Evolutionary conservation across 108 stramenopile species (phyloP).

Genomic region (Fragilariopsis cylindrus): DNA sequence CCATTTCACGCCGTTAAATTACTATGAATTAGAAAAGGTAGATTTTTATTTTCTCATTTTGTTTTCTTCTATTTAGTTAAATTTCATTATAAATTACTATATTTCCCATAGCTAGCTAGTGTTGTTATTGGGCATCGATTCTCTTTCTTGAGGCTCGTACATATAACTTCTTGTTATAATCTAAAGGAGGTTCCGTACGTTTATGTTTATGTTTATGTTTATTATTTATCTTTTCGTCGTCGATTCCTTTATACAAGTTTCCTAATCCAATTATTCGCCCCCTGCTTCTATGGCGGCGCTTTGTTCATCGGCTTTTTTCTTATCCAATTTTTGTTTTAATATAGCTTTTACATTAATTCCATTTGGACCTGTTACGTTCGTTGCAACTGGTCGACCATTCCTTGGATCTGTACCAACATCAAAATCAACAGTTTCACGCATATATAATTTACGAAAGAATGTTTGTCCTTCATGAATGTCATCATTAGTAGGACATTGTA

Average conservation of each 20-base stretch:
- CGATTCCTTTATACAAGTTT: not conserved
- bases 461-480: not conserved
- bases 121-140: no score
- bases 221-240: no score
- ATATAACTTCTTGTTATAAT: no score
- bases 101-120: no score
- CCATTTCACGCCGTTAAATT: not conserved
- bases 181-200: no score
- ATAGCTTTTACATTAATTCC: not conserved
- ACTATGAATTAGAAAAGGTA: not conserved
- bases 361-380: conserved; percentile 1
- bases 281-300: no score
- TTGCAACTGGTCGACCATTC: not conserved
- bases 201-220: no score
- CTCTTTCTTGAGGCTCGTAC: no score
- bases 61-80: not conserved
- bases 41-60: not conserved
- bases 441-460: conserved; percentile 14
- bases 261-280: not conserved
- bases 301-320: not conserved
- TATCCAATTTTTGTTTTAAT: not conserved
- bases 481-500: not conserved
- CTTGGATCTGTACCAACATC: not conserved
- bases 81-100: not conserved
- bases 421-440: conserved; percentile 1